These are phyloP conservation scores for Dioscorea alata DNA, from an alignment of 106 monocot species.

Conservation along the genomic window DNA sequence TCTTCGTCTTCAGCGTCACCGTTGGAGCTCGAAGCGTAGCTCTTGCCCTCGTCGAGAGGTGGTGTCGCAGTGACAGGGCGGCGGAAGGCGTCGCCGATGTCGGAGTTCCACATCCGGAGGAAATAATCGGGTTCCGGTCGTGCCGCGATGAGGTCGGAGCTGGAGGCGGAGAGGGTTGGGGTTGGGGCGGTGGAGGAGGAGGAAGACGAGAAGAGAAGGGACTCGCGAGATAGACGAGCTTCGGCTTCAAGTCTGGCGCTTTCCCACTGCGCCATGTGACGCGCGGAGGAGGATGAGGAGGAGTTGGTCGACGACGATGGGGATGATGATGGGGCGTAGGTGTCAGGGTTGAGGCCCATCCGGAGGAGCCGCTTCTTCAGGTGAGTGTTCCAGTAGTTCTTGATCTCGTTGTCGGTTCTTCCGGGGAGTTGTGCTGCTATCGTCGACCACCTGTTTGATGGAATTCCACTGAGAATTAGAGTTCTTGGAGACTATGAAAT, in stretches of 20 bases:
- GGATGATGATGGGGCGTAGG: constrained; percentile 26
- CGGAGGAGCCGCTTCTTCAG: constrained; percentile 68
- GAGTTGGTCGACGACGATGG: constrained; percentile 15
- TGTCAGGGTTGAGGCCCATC: constrained; percentile 52
- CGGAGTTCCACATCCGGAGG: constrained; percentile 89
- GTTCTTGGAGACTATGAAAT: no score
- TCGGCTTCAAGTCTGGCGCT: constrained; percentile 75
- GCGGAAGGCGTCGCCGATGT: constrained; percentile 65
- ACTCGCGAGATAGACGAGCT: constrained; percentile 67
- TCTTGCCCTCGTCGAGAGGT: not conserved
- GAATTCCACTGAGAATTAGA: no score
- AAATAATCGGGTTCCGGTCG: constrained; percentile 50
- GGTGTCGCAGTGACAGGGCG: not conserved
- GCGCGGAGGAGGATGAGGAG: constrained; percentile 17
- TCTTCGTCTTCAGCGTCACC: constrained; percentile 14
- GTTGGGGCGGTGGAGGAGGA: constrained; percentile 6
- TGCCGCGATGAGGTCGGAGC: not conserved
- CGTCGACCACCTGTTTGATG: constrained; percentile 55
- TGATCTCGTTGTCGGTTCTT: constrained; percentile 77
- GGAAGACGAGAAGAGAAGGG: constrained; percentile 40
- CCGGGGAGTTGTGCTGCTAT: constrained; percentile 75
- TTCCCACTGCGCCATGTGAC: constrained; percentile 91
- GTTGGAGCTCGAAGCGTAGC: constrained; percentile 9
- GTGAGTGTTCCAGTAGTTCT: constrained; percentile 90
- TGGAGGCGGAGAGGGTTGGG: constrained; percentile 13